phyloP scores from a whole-genome alignment of 257 asterid species.

The Solanum bulbocastanum region DNA sequence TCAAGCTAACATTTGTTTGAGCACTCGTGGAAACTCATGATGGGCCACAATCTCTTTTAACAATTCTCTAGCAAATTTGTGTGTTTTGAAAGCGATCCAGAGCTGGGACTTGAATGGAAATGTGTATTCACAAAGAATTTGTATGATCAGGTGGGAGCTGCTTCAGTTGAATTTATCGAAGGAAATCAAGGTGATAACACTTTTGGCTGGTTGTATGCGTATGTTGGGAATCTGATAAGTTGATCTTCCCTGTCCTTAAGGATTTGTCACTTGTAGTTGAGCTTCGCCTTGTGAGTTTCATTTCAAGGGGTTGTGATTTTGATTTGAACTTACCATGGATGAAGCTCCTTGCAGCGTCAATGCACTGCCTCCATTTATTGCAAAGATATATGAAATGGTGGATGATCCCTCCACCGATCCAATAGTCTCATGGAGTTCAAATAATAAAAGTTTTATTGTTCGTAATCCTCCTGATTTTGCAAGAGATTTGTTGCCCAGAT shows the following conservation, averaged over 20 bases:
- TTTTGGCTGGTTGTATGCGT: neutral
- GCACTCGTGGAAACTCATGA: neutral
- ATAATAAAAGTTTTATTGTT: slow-evolving; percentile 61
- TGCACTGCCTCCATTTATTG: slow-evolving; percentile 72
- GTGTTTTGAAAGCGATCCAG: neutral
- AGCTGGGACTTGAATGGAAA: neutral
- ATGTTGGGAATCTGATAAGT: neutral
- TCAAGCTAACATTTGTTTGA: neutral
- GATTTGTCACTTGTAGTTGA: neutral
- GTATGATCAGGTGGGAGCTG: neutral
- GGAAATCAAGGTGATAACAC: neutral
- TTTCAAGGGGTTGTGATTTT: neutral
- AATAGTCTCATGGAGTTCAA: slow-evolving; percentile 70
- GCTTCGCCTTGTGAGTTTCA: neutral
- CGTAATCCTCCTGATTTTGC: slow-evolving; percentile 77
- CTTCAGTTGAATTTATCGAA: neutral
- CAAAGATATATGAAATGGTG: slow-evolving; percentile 89
- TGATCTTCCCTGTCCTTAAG: neutral
- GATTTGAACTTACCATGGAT: slow-evolving; percentile 39
- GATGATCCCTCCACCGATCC: slow-evolving; percentile 61
- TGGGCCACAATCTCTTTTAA: neutral
- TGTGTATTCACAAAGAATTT: neutral
- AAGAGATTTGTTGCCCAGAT: slow-evolving; percentile 60
- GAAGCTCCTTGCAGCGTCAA: slow-evolving; percentile 48
- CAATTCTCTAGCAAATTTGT: neutral